phyloP scores from a whole-genome alignment of 2,329 filamentous ascomycete genomes.

The Akanthomyces lecanii region DNA sequence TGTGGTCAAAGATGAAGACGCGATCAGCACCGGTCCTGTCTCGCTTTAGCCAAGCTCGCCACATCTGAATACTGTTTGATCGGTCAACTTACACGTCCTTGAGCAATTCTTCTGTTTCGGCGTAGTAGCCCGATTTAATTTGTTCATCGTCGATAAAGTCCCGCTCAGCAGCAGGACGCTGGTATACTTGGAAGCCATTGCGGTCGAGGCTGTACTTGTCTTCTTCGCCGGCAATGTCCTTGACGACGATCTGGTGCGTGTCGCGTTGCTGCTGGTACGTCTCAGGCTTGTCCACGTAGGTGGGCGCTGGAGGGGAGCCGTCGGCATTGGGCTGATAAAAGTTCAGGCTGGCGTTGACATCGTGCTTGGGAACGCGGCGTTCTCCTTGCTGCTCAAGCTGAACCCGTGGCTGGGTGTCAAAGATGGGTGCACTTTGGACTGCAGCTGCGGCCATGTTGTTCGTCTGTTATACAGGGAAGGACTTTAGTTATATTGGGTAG shows the following conservation, averaged over 20 bases:
- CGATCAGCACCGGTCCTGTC: conserved; percentile 50
- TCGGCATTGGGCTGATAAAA: conserved; percentile 40
- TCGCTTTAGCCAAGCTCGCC: not conserved
- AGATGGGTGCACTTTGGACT: conserved; percentile 20
- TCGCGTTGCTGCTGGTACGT: conserved; percentile 30
- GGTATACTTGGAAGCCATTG: conserved; percentile 35
- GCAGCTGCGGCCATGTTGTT: conserved; percentile 24
- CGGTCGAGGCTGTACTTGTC: conserved; percentile 34
- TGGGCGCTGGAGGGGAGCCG: conserved; percentile 35
- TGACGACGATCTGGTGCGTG: conserved; percentile 29
- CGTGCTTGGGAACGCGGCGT: conserved; percentile 17
- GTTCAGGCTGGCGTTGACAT: conserved; percentile 35
- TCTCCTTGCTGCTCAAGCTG: conserved; percentile 10
- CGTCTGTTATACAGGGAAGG: too few species aligned
- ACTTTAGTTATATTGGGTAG: too few species aligned
- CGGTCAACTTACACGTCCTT: conserved; percentile 47
- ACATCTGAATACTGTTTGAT: not conserved
- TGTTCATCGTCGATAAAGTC: conserved; percentile 51
- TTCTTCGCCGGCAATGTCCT: conserved; percentile 35
- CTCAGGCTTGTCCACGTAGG: conserved; percentile 32
- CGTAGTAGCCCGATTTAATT: conserved; percentile 65
- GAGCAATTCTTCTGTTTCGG: conserved; percentile 64
- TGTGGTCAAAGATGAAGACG: conserved; percentile 61
- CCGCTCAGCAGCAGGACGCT: conserved; percentile 30
- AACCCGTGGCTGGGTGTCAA: conserved; percentile 10